Base-by-base conservation (phyloP, 2,329 filamentous ascomycete genomes). In the Fusarium burgessii region DNA sequence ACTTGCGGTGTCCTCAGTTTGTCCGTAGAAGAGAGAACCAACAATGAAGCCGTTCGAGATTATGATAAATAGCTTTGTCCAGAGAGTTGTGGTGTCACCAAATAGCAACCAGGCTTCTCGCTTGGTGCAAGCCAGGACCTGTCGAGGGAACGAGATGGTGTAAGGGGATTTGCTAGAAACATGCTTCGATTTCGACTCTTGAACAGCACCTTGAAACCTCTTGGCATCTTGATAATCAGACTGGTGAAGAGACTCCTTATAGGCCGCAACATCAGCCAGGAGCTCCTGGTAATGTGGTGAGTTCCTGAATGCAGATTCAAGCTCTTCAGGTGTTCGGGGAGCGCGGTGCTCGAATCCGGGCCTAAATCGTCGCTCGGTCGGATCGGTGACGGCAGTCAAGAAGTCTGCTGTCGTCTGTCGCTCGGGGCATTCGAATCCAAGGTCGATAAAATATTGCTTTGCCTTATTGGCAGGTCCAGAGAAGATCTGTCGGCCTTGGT, bases 11-110 rank as follows among this genome's bases (percentile, higher is more conserved):
- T 86, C 84, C 1, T 82, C 70, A 1, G 86, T 80, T 33, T 93
- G 81, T 66, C 92, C 88, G 74, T 94, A 93, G 81, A 96, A 96
- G 20, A 96, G 84, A 4, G 91, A 93, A 3, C 92, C 91, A 58
- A 95, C 90, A 67, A 97, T 93, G 13, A 97, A 84, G 7, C 80
- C 84, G 78, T 93, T 93, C 62, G 91, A 87, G 62, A 95, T 81
- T 74, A 94, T 92, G 77, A 94, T 93, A 80, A 94, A 92, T 64
- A 92, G 86, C 72, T 95, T 96, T 42, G 92, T 95, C 78, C 90
- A 91, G 2, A 96, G 84, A 0, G 92, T 91, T 2, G 90, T 90
- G 65, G 87, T 90, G 80, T 97, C 92, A 41, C 93, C 93, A 81
- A 89, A 88, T 4, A 94, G 85, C 10, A 96, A 86, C 91, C 92